These are phyloP conservation scores for Pythium aquatile DNA, from an alignment of 352 stramenopile species.

Conservation along the genomic window DNA sequence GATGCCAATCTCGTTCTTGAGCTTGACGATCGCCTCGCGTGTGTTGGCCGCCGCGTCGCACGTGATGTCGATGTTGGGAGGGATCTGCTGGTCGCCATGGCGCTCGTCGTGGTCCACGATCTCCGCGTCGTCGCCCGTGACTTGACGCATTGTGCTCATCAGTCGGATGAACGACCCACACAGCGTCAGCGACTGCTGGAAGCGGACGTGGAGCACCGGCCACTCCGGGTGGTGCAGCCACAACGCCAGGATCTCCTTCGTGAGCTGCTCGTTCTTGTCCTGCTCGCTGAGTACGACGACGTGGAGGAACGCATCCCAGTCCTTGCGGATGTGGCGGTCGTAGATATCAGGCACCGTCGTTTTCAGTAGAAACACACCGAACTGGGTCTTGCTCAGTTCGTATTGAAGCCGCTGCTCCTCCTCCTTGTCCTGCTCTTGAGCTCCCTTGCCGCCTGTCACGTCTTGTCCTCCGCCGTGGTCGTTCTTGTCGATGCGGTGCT, in stretches of 20 bases:
- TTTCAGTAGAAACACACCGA: slow-evolving; percentile 57
- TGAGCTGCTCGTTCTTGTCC: slow-evolving; percentile 65
- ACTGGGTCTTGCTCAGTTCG: slow-evolving; percentile 47
- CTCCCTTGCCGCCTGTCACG: slow-evolving; percentile 8
- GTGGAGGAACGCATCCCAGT: slow-evolving; percentile 74
- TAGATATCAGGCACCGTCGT: slow-evolving; percentile 65
- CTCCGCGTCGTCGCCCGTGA: slow-evolving; percentile 29
- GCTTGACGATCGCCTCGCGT: slow-evolving; percentile 34
- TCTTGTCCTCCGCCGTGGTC: slow-evolving; percentile 9
- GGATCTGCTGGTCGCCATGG: slow-evolving; percentile 16
- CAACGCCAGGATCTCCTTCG: slow-evolving; percentile 50
- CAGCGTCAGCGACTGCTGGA: slow-evolving; percentile 43
- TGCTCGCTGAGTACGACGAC: slow-evolving; percentile 50
- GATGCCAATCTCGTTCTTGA: slow-evolving; percentile 67
- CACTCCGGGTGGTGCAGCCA: slow-evolving; percentile 63
- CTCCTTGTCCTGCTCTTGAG: slow-evolving; percentile 7
- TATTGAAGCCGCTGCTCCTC: slow-evolving; percentile 18
- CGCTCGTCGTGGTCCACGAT: slow-evolving; percentile 21
- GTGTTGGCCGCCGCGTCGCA: slow-evolving; percentile 48
- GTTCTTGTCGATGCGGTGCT: slow-evolving; percentile 32
- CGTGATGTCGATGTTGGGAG: slow-evolving; percentile 55
- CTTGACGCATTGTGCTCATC: slow-evolving; percentile 39
- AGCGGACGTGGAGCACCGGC: slow-evolving; percentile 63
- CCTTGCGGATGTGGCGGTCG: slow-evolving; percentile 52
- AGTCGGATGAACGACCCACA: slow-evolving; percentile 51